Percentiles rank a stretch among this genome's conserved stretches.
phyloP scores from a whole-genome alignment of 2,329 filamentous ascomycete genomes.

The Aspergillus unguis region DNA sequence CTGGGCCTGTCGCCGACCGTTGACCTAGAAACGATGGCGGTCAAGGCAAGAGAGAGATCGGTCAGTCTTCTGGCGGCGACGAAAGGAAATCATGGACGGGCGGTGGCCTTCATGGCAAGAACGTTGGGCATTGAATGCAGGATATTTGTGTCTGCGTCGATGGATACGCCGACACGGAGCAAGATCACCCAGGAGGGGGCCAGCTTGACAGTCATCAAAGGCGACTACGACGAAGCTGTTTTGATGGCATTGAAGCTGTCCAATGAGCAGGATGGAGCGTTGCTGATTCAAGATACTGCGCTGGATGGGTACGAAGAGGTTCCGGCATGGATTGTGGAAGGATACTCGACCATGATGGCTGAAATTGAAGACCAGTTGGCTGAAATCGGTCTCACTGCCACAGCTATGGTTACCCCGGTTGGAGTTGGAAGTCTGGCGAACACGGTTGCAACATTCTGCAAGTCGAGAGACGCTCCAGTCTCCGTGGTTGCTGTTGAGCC shows the following conservation, averaged over 20 bases:
- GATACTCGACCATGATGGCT: constrained; percentile 68
- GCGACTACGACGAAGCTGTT: constrained; percentile 64
- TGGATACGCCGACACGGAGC: constrained; percentile 53
- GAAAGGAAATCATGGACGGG: constrained; percentile 74
- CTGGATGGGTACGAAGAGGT: constrained; percentile 65
- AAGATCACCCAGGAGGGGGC: constrained; percentile 63
- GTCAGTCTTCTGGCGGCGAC: constrained; percentile 61
- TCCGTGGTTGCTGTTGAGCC: constrained; percentile 68
- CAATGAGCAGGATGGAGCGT: constrained; percentile 31
- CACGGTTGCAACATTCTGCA: constrained; percentile 65
- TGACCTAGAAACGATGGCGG: constrained; percentile 45
- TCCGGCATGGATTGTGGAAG: constrained; percentile 72
- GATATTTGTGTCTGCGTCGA: constrained; percentile 62
- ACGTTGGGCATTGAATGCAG: constrained; percentile 54
- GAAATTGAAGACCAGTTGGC: constrained; percentile 64
- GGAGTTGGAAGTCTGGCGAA: constrained; percentile 73
- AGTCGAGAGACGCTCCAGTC: constrained; percentile 37
- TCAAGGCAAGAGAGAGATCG: constrained; percentile 25
- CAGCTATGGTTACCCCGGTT: constrained; percentile 61
- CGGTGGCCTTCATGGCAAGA: constrained; percentile 65
- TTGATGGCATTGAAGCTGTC: constrained; percentile 46
- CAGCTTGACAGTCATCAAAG: constrained; percentile 52
- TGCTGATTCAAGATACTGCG: constrained; percentile 67
- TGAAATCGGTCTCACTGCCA: constrained; percentile 38
- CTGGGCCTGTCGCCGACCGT: constrained; percentile 46